A percentile compares a stretch with the other conserved stretches of the same genome.
Conservation (phyloP, 352 stramenopile species). For the Phytophthora colocasiae region DNA sequence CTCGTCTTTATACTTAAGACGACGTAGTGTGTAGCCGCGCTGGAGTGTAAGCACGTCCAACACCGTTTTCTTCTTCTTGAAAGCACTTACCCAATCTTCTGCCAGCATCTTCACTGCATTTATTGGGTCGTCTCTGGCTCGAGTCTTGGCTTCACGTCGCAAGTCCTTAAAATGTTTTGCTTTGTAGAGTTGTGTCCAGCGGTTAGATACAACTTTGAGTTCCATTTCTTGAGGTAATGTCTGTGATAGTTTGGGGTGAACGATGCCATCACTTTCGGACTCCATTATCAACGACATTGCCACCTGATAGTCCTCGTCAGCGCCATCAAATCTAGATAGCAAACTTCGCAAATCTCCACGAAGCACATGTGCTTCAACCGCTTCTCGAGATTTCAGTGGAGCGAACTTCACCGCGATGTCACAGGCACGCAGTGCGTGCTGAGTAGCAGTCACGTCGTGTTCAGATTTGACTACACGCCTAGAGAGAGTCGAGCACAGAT, state of each 20-base stretch:
- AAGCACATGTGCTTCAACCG: slow-evolving; percentile 51
- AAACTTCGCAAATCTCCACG: slow-evolving; percentile 65
- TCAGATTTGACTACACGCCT: slow-evolving; percentile 50
- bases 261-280: neutral
- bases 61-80: slow-evolving; percentile 49
- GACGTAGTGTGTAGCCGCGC: slow-evolving; percentile 47
- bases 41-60: slow-evolving; percentile 57
- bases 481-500: slow-evolving; percentile 50
- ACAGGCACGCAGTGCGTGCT: slow-evolving; percentile 50
- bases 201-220: slow-evolving; percentile 55
- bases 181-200: slow-evolving; percentile 61
- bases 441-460: slow-evolving; percentile 43
- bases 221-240: slow-evolving; percentile 37
- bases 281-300: slow-evolving; percentile 21
- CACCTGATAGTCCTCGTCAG: slow-evolving; percentile 55
- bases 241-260: neutral
- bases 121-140: neutral
- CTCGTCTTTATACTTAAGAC: slow-evolving; percentile 40
- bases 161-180: slow-evolving; percentile 53
- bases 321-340: slow-evolving; percentile 44
- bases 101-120: slow-evolving; percentile 33
- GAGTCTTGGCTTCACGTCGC: slow-evolving; percentile 38
- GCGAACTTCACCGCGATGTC: slow-evolving; percentile 54
- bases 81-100: slow-evolving; percentile 46
- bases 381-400: slow-evolving; percentile 25